Percentiles rank a stretch among this genome's conserved stretches.
These are phyloP conservation scores for Coemansia sp. DNA, from an alignment of 192 early-diverging fungal genomes.

Conservation along the genomic window DNA sequence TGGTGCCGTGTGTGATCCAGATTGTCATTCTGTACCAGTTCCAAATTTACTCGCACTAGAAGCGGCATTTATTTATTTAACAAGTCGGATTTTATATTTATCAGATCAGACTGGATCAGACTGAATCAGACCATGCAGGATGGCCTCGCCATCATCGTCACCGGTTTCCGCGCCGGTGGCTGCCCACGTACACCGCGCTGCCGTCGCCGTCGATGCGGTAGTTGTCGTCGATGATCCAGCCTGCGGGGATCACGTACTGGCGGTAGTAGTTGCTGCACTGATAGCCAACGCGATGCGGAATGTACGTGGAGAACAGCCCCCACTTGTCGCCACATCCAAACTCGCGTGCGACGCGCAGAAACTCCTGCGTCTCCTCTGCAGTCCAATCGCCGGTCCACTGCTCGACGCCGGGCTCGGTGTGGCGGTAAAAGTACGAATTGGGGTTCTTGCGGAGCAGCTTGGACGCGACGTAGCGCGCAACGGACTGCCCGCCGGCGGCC, in stretches of 20 bases:
- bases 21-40: conserved; percentile 73
- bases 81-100: neutral
- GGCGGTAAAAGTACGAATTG: conserved; percentile 73
- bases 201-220: conserved; percentile 39
- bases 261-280: conserved; percentile 54
- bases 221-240: conserved; percentile 49
- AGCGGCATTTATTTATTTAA: neutral
- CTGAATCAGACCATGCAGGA: neutral
- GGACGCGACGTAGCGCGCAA: conserved; percentile 53
- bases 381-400: conserved; percentile 78
- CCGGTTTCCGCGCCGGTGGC: conserved; percentile 21
- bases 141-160: neutral
- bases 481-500: conserved; percentile 32
- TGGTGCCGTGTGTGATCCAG: conserved; percentile 72
- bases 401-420: conserved; percentile 69
- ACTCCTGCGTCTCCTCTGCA: conserved; percentile 55
- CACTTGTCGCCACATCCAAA: conserved; percentile 51
- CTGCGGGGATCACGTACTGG: conserved; percentile 45
- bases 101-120: neutral
- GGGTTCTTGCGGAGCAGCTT: conserved; percentile 71
- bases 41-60: conserved; percentile 51
- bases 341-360: conserved; percentile 50
- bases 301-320: conserved; percentile 38
- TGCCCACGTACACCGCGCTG: conserved; percentile 43
- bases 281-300: conserved; percentile 49